Conservation (phyloP, 495 filamentous ascomycete species). For the Neurospora hispaniola region DNA sequence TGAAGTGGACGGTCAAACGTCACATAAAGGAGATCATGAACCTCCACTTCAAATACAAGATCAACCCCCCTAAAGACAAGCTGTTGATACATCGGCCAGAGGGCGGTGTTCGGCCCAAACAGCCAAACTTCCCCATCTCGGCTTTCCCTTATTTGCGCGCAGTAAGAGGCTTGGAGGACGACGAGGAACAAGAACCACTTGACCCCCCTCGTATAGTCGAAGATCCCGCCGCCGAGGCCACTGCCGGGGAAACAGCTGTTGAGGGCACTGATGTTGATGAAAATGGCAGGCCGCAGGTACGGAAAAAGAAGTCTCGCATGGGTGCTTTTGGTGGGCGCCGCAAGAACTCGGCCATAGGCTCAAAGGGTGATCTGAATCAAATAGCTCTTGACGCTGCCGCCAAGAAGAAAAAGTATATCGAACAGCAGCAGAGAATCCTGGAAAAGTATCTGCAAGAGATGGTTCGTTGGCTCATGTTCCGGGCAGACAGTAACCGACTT, state of each 20-base stretch:
- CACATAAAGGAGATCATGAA: conserved; percentile 85
- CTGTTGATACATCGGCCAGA: conserved; percentile 42
- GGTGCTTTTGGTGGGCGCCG: conserved; percentile 30
- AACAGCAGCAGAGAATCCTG: conserved; percentile 71
- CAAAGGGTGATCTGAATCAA: conserved; percentile 15
- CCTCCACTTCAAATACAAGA: conserved; percentile 83
- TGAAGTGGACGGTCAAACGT: conserved; percentile 93
- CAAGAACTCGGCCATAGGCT: conserved; percentile 22
- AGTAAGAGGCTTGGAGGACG: conserved; percentile 68
- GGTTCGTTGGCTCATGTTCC: conserved; percentile 90
- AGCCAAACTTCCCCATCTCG: conserved; percentile 80
- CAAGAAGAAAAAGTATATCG: conserved; percentile 38
- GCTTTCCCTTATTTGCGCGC: conserved; percentile 87
- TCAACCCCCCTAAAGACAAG: conserved; percentile 70
- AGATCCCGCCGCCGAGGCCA: conserved; percentile 37
- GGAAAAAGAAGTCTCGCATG: conserved; percentile 58
- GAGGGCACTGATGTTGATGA: conserved; percentile 34
- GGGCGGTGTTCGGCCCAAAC: conserved; percentile 45
- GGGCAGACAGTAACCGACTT: conserved; percentile 86
- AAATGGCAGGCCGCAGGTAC: conserved; percentile 24
- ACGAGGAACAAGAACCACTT: conserved; percentile 65
- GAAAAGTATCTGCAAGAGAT: conserved; percentile 90
- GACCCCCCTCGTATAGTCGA: conserved; percentile 29
- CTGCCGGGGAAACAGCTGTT: conserved; percentile 38
- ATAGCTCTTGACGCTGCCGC: conserved; percentile 17